Evolutionary conservation across 2,329 filamentous ascomycete species (phyloP).

Genomic region (Geosmithia flava): DNA sequence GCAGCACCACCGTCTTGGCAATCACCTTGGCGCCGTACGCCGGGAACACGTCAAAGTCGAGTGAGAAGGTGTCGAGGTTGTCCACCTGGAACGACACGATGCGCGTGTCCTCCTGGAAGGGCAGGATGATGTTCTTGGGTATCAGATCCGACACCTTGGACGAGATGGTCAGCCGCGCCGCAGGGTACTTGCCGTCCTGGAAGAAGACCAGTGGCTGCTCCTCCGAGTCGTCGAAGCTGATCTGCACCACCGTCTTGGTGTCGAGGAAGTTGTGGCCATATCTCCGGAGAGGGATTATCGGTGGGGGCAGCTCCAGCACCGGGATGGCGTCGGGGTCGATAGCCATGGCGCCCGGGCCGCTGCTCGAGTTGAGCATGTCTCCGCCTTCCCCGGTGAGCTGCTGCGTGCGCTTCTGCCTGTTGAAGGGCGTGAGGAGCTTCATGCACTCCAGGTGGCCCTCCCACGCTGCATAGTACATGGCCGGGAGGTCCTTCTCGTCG

Average conservation of each 20-base stretch:
- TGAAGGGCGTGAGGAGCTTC: conserved; percentile 62
- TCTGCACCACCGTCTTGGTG: conserved; percentile 90
- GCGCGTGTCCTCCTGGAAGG: conserved; percentile 90
- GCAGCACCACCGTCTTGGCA: conserved; percentile 84
- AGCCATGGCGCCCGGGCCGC: conserved; percentile 46
- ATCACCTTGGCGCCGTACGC: conserved; percentile 97
- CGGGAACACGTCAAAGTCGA: conserved; percentile 96
- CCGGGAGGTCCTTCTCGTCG: conserved; percentile 86
- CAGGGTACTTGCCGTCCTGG: conserved; percentile 92
- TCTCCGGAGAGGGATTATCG: conserved; percentile 85
- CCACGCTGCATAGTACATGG: conserved; percentile 98
- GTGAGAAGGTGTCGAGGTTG: conserved; percentile 79
- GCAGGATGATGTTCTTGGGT: conserved; percentile 87
- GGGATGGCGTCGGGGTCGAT: conserved; percentile 83
- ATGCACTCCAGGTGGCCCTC: conserved; percentile 94
- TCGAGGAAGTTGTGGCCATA: conserved; percentile 99
- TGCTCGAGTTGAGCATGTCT: conserved; percentile 30
- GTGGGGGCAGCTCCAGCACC: conserved; percentile 80
- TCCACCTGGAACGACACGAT: conserved; percentile 94
- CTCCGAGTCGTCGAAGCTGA: conserved; percentile 70
- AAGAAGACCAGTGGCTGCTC: conserved; percentile 84
- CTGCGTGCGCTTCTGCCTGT: conserved; percentile 28
- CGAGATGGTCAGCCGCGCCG: conserved; percentile 87
- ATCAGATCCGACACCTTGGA: conserved; percentile 94
- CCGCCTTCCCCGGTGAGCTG: conserved; percentile 19